These are phyloP conservation scores for Termitomyces sp. DNA, from an alignment of 768 basidiomycete genomes.

Conservation along the genomic window DNA sequence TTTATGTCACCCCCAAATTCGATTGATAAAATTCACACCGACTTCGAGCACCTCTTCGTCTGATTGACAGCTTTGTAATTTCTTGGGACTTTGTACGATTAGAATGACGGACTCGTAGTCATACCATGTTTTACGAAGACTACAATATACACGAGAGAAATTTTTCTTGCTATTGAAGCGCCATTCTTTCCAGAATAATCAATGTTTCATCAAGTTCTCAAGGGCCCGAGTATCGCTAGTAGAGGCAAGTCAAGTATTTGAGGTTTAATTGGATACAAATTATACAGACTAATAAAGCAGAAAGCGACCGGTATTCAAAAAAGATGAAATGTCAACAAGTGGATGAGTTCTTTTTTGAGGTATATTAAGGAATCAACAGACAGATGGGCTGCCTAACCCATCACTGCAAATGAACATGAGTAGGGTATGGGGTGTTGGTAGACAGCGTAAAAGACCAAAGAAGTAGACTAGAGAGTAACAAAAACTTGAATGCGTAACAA, in stretches of 20 bases:
- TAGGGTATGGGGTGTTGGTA: neutral
- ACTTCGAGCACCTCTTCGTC: too few relatives aligned
- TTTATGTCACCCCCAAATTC: constrained; percentile 45
- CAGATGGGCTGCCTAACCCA: neutral
- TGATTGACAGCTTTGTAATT: neutral
- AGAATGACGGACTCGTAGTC: neutral
- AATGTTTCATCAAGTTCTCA: neutral
- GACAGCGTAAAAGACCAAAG: neutral
- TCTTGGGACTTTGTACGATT: neutral
- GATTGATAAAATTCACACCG: constrained; percentile 6
- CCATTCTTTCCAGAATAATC: neutral
- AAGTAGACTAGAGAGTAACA: neutral
- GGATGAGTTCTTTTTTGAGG: neutral
- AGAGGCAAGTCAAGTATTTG: neutral
- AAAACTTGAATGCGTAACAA: neutral
- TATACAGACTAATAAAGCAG: neutral
- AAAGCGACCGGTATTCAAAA: neutral
- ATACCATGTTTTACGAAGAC: neutral
- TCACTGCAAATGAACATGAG: neutral
- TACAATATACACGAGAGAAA: neutral
- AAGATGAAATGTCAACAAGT: neutral
- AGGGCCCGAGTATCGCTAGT: neutral
- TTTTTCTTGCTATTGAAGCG: neutral
- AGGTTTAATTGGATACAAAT: neutral
- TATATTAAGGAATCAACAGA: neutral